Base-by-base conservation (phyloP, 2,329 filamentous ascomycete species). In the Microsporum canis region DNA sequence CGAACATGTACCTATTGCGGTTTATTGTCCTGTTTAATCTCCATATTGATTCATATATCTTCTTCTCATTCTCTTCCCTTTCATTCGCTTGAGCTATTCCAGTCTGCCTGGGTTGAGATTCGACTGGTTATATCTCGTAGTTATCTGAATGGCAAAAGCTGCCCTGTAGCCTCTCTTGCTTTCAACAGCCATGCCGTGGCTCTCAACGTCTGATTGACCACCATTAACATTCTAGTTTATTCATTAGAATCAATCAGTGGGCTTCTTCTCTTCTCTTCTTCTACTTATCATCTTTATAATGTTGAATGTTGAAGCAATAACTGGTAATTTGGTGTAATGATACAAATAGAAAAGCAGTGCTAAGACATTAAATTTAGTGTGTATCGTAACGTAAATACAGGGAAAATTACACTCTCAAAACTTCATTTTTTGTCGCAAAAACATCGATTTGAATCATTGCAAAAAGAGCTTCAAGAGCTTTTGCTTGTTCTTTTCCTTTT, bases 1-100 rank as follows among this genome's bases (percentile, higher is more conserved):
- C 23, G 33, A 38, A 27, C 58, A 41, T 53, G 49, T 45, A 60
- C 47, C 43, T 60, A 39, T 38, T 36, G 51, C 51, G 31, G 31
- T 36, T 31, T 38, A 34, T 36, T 55, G 51, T 55, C 33, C 36
- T 55, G 33, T 36, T 55, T 55, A 55, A 55, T 34, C 33, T 34
- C 51, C 5, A 55, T 34, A 33, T 36, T 34, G 29, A 34, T 55
- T 36, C 8, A n/a, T 12, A 7, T 17, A 17, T 8, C 36, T 36
- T 36, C 29, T 17, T 55, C 6, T 6, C 6, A 3, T 23, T 34
- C 33, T 53, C 12, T 55, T 55, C 14, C 4, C 17, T 36, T 34
- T 55, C 12, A n/a, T 31, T 23, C 51, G 6, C 31, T 2, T 23
- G 31, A 17, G 29, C 33, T 31, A 10, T 29, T n/a, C 7, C 45